Evolutionary conservation across 345 rosid genomes (phyloP).

Genomic region (Acer negundo): DNA sequence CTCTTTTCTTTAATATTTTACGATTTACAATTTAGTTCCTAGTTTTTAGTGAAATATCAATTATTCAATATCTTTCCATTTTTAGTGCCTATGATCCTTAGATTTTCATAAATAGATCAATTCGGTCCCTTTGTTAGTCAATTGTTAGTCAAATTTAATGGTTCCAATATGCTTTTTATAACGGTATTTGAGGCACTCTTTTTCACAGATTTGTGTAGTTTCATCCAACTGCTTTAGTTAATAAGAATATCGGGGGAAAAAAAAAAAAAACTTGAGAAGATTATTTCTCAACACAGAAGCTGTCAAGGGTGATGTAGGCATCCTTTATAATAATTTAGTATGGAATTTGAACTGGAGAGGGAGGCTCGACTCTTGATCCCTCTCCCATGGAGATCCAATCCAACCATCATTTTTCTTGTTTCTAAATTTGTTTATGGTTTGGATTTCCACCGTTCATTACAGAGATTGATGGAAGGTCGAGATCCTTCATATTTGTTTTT

Average conservation of each 20-base stretch:
- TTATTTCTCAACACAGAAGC: conserved; percentile 69
- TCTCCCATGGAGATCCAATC: no score
- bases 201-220: conserved; percentile 84
- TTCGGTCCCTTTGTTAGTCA: no score
- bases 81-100: background rate
- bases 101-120: no score
- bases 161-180: background rate
- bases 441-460: no score
- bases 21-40: no score
- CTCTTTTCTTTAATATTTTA: background rate
- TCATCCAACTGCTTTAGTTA: conserved; percentile 98
- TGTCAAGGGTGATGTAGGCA: conserved; percentile 89
- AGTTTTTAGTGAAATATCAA: no score
- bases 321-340: conserved; percentile 77
- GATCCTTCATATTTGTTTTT: no score
- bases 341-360: conserved; percentile 49
- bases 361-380: no score
- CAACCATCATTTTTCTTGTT: no score
- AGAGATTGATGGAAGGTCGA: no score
- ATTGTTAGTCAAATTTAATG: no score
- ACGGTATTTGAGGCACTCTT: conserved; percentile 6
- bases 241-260: conserved; percentile 65
- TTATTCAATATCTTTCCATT: background rate
- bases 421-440: no score
- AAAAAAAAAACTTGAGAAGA: conserved; percentile 55